Percentiles rank a stretch among this genome's conserved stretches.
phyloP scores from a whole-genome alignment of 148 eudicot species.

The Beta vulgaris region DNA sequence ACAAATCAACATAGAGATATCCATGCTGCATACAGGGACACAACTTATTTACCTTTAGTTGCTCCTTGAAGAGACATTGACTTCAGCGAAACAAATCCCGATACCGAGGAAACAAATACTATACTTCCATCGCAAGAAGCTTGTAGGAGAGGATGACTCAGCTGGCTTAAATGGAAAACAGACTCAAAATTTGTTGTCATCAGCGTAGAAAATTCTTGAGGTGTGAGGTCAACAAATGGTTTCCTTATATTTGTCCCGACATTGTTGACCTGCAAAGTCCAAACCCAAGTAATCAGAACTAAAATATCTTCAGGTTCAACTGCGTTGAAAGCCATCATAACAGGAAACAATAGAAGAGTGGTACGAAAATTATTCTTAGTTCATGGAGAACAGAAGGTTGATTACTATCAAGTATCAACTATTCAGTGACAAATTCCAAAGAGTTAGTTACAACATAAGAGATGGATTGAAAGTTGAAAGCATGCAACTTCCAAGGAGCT shows the following conservation, averaged over 20 bases:
- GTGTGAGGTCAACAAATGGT: conserved; percentile 52
- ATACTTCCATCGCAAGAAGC: conserved; percentile 57
- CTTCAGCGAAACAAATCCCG: conserved; percentile 59
- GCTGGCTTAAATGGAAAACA: conserved; percentile 61
- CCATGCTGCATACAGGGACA: neutral
- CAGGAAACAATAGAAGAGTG: neutral
- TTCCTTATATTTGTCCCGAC: conserved; percentile 70
- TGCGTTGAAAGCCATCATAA: neutral
- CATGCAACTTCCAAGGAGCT: neutral
- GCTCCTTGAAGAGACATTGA: conserved; percentile 68
- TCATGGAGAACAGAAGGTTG: neutral
- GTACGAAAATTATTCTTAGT: neutral
- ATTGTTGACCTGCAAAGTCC: conserved; percentile 59
- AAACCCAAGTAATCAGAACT: conserved; percentile 4
- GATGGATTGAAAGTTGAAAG: neutral
- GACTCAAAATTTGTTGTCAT: conserved; percentile 69
- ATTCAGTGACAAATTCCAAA: neutral
- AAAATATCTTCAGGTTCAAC: conserved; percentile 1
- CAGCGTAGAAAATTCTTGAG: conserved; percentile 51
- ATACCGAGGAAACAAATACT: conserved; percentile 65
- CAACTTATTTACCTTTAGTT: conserved; percentile 47
- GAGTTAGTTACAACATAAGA: neutral
- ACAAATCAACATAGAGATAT: neutral
- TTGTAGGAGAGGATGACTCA: conserved; percentile 61
- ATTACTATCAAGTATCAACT: neutral